Percentiles rank a stretch among this genome's conserved stretches.
Evolutionary conservation across 73 alveolate species (phyloP).

Genomic region (Paramecium octaurelia): DNA sequence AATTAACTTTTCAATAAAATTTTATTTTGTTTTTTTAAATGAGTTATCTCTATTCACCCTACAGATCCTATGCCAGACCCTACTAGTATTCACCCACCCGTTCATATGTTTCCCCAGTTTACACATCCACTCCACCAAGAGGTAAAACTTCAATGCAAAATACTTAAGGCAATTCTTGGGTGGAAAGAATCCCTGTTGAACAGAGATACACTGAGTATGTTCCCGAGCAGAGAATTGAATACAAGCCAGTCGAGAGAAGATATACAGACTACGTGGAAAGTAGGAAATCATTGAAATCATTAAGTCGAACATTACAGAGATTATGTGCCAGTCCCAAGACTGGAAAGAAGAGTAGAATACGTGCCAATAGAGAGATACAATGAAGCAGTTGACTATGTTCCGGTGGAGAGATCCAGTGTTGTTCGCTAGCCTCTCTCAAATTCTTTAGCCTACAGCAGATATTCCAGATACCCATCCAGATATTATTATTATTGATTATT

Average conservation of each 20-base stretch:
- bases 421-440: background rate
- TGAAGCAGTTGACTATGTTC: slow-evolving; percentile 52
- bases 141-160: background rate
- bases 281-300: background rate
- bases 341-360: slow-evolving; percentile 57
- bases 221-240: slow-evolving; percentile 59
- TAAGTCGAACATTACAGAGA: slow-evolving; percentile 55
- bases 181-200: slow-evolving; percentile 59
- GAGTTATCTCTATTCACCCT: slow-evolving; percentile 39
- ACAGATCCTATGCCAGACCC: slow-evolving; percentile 29
- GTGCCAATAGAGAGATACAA: slow-evolving; percentile 55
- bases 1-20: background rate
- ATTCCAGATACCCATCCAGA: slow-evolving; percentile 52
- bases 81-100: background rate
- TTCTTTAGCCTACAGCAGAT: background rate
- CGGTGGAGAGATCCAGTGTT: slow-evolving; percentile 35
- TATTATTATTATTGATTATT: slow-evolving; percentile 8
- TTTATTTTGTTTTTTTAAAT: slow-evolving; percentile 1
- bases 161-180: slow-evolving; percentile 47
- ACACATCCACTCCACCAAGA: background rate
- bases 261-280: slow-evolving; percentile 58
- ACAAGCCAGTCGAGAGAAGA: slow-evolving; percentile 58
- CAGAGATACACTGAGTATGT: slow-evolving; percentile 57
- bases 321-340: slow-evolving; percentile 60
- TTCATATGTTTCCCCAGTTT: background rate